Evolutionary conservation across 306 rosid species (phyloP), one percentile per base, ranked within the genome.

Genomic region (Inga leiocalycina): DNA sequence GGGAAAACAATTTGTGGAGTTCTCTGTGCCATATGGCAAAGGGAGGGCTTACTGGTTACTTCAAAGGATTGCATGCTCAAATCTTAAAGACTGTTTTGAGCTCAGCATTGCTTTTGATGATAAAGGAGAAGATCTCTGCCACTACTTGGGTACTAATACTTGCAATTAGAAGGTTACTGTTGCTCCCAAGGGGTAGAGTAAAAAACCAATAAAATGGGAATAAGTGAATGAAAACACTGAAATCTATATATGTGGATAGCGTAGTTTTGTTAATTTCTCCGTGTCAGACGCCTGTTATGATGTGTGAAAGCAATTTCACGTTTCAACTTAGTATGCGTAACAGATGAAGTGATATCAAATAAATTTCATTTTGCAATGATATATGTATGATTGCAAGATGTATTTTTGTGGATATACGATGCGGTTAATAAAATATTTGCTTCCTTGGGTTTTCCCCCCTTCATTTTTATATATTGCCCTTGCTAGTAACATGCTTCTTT

Each of bases 21-120:
- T 79, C n/a, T 94, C 77, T 67, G 12, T 65, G 85, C 93, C 56
- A 97, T 97, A 84, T 97, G 97, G 97, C 89, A 85, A 90, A 90
- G 83, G 41, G 99, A 97, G 91, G 99, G 99, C 48, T 14, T 92
- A 70, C 67, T 79, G 43, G 99, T 41, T 97, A 84, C 84, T 97
- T 90, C 88, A 97, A 97, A 88, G 99, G 99, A 83, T 85, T 97
- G 86, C 91, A 92, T 39, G 99, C 97, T 80, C 99, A 97, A 87
- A 94, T 97, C 87, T 86, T 97, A 86, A 97, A 97, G 90, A 97
- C 99, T 19, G 99, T 97, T 82, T 89, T 97, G 71, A 97, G 98
- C 84, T 92, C 99, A 1, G 99, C 99, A 20, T 81, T 97, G 81
- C 97, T 97, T 85, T 88, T 97, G 88, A 97, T 97, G 99, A 97